Conservation (phyloP, 805 yeast genomes). For the Debaryomyces tyrocola region DNA sequence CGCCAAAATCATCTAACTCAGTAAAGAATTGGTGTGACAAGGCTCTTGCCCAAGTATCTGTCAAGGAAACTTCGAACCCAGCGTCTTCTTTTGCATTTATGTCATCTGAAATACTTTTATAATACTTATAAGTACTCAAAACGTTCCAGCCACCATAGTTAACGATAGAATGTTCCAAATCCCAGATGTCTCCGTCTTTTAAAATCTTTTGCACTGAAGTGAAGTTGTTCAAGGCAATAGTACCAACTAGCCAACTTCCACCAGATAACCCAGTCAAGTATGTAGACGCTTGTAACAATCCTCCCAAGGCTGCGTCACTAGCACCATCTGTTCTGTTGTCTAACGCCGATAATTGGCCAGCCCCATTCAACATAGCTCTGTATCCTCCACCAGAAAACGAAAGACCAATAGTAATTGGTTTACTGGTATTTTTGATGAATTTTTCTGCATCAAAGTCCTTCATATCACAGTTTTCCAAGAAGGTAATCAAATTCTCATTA, state of each 20-base stretch:
- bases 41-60: slow-evolving; percentile 47
- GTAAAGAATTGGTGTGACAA: slow-evolving; percentile 40
- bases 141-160: slow-evolving; percentile 59
- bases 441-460: slow-evolving; percentile 47
- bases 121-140: slow-evolving; percentile 60
- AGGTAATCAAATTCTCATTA: slow-evolving; percentile 34
- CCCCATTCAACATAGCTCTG: slow-evolving; percentile 84
- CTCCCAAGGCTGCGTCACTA: slow-evolving; percentile 64
- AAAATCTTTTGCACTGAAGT: slow-evolving; percentile 45
- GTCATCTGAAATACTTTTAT: slow-evolving; percentile 27
- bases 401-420: slow-evolving; percentile 32
- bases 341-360: slow-evolving; percentile 78
- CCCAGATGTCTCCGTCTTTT: slow-evolving; percentile 32
- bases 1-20: slow-evolving; percentile 25
- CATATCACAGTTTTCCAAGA: slow-evolving; percentile 46
- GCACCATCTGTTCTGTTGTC: slow-evolving; percentile 67
- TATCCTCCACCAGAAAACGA: slow-evolving; percentile 80
- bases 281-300: slow-evolving; percentile 68
- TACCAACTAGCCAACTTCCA: slow-evolving; percentile 62
- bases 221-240: slow-evolving; percentile 63
- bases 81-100: slow-evolving; percentile 34
- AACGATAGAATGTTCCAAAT: slow-evolving; percentile 66
- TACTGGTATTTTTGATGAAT: slow-evolving; percentile 28
- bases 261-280: slow-evolving; percentile 76
- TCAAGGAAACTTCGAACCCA: slow-evolving; percentile 36